These are phyloP conservation scores for Aspergillus sergii DNA, from an alignment of 2,329 filamentous ascomycete species.

Conservation along the genomic window DNA sequence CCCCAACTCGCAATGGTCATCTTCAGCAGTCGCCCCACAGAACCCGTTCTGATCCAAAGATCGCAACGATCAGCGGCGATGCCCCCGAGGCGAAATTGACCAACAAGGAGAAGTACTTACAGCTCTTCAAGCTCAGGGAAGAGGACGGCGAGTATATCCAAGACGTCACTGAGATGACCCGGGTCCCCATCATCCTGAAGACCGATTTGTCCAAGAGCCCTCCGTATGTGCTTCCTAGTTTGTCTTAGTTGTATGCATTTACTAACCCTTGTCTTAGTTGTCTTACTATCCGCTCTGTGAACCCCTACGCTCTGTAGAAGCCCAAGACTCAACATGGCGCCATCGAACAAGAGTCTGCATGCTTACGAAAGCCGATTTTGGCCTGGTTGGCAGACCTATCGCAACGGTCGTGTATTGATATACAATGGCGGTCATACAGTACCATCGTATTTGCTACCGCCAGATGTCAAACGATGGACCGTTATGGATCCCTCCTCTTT, in stretches of 20 bases:
- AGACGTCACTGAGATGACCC: constrained; percentile 96
- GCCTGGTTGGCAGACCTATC: constrained; percentile 14
- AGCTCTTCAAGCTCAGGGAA: constrained; percentile 85
- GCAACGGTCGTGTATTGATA: constrained; percentile 15
- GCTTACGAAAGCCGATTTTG: constrained; percentile 24
- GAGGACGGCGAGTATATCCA: constrained; percentile 96
- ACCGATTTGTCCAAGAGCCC: constrained; percentile 98
- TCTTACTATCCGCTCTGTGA: constrained; percentile 54
- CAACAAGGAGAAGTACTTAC: constrained; percentile 96
- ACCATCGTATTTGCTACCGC: constrained; percentile 15
- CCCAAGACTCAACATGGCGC: constrained; percentile 16
- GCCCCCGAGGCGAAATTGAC: constrained; percentile 76
- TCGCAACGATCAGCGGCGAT: constrained; percentile 68
- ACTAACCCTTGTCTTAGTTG: constrained; percentile 41
- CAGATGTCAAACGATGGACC: constrained; percentile 6
- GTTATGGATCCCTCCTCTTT: constrained; percentile 8
- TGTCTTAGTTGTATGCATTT: not conserved
- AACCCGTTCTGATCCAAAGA: constrained; percentile 91
- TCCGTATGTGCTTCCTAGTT: constrained; percentile 72
- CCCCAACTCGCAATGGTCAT: constrained; percentile 75
- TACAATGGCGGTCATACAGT: constrained; percentile 13
- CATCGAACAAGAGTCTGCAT: constrained; percentile 28
- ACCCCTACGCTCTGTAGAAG: constrained; percentile 52
- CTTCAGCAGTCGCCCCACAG: constrained; percentile 73
- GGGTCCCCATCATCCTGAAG: constrained; percentile 96